Evolutionary conservation across 352 stramenopile species (phyloP).

Genomic region (Aphanomyces stellatus): DNA sequence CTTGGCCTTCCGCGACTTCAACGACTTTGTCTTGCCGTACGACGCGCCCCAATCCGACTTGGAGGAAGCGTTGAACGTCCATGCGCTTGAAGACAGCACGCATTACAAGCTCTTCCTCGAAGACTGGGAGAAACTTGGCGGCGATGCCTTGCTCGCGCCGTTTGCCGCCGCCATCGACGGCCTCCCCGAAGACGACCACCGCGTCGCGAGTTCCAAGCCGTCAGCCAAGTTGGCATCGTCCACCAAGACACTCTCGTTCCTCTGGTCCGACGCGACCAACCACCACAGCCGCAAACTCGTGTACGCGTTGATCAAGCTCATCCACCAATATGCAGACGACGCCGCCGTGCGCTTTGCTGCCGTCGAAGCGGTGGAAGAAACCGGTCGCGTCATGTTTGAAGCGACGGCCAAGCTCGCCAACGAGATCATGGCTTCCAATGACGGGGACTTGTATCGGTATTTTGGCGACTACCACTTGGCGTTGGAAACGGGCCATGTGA

Average conservation of each 20-base stretch:
- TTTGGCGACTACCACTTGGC: conserved; percentile 7
- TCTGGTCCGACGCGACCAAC: background rate
- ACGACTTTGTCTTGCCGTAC: conserved; percentile 8
- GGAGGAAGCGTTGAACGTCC: background rate
- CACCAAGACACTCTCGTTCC: background rate
- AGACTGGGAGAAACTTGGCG: conserved; percentile 4
- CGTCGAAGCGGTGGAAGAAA: background rate
- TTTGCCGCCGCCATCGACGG: background rate
- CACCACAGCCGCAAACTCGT: background rate
- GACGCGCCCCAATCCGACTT: background rate
- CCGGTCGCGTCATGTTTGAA: conserved; percentile 2
- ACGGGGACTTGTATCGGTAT: background rate
- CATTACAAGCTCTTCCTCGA: conserved; percentile 11
- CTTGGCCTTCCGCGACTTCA: background rate
- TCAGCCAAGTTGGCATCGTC: background rate
- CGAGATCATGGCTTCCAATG: background rate
- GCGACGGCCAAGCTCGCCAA: background rate
- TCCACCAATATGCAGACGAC: background rate
- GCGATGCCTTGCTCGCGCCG: background rate
- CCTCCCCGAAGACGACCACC: background rate
- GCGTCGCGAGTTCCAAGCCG: background rate
- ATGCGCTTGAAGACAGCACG: background rate
- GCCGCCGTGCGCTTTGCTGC: background rate
- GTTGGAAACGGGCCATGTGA: background rate
- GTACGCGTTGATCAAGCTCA: background rate